Evolutionary conservation across 2,329 filamentous ascomycete genomes (phyloP), one percentile per base, ranked within the genome.

Genomic region (Ophiosphaerella korrae): DNA sequence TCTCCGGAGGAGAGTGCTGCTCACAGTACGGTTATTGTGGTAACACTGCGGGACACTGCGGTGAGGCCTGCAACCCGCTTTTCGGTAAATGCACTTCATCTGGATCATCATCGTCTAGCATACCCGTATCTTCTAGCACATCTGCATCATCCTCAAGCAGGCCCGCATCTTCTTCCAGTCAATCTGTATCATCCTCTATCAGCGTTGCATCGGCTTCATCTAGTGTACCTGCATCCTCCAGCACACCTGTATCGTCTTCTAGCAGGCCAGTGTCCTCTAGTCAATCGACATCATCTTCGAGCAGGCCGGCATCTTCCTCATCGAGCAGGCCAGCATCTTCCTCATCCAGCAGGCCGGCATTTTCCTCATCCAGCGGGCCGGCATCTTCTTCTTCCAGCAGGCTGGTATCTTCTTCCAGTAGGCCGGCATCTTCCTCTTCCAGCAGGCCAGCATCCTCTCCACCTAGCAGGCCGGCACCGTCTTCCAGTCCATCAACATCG

Each of bases 51-150:
- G 44, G 7, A 1, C 34, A 55, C 18, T 53, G 49, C 24, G 47
- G 50, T 13, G 35, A 9, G 2, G 44, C 34, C 1, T 58, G 55
- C 39, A 38, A 55, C 11, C 35, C 45, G 18, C 29, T 34, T 2
- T 58, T 48, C 14, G 55, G 55, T 2, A 55, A 50, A 12, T 58
- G 55, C 37, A 26, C 38, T 7, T 41, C 38, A n/a, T 12, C 23
- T 14, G 23, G 14, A 14, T 13, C 13, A 11, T n/a, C 38, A 3
- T 23, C 38, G n/a, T 41, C 38, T 12, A 41, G 38, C 23, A 14
- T 9, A 13, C 18, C 36, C 7, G 36, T 18, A 8, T 21, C 36
- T 8, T 16, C 36, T 21, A 38, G 14, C n/a, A 23, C 18, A 12
- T 16, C 23, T 5, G 24, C 38, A 6, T 36, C 34, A 8, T 36